These are phyloP conservation scores for Populus pruinosa DNA, from an alignment of 345 rosid genomes.

Conservation along the genomic window DNA sequence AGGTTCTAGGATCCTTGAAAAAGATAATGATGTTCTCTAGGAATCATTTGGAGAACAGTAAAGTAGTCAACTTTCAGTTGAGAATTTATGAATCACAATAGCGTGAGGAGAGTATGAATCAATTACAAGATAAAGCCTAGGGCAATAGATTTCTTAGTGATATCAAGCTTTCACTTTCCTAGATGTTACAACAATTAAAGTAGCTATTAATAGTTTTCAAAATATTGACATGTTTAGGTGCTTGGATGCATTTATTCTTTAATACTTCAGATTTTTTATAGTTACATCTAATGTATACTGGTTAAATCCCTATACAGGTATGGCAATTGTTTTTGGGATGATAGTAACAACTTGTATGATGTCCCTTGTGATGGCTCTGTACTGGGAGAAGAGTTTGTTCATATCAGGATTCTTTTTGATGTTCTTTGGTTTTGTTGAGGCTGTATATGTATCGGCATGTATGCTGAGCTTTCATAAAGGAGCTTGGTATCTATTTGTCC, in stretches of 20 bases:
- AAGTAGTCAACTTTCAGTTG: neutral
- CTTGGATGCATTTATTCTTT: neutral
- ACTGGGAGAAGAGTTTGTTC: constrained; percentile 46
- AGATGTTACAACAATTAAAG: neutral
- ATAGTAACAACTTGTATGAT: constrained; percentile 58
- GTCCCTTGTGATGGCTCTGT: constrained; percentile 54
- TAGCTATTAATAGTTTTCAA: neutral
- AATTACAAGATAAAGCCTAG: neutral
- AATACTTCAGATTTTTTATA: neutral
- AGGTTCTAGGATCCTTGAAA: neutral
- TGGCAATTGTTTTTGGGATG: constrained; percentile 52
- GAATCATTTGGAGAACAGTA: neutral
- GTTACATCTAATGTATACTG: neutral
- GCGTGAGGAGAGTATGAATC: neutral
- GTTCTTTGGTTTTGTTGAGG: constrained; percentile 49
- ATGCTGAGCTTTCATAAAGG: constrained; percentile 47
- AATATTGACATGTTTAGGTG: neutral
- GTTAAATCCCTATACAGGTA: constrained; percentile 32
- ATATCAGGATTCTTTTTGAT: constrained; percentile 42
- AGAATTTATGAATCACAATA: neutral
- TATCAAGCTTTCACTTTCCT: neutral
- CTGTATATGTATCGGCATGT: constrained; percentile 39
- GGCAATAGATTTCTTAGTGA: neutral
- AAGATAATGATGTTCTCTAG: neutral
- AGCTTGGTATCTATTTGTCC: constrained; percentile 47